Base-by-base conservation (phyloP, 257 asterid species). In the Nemophila menziesii region DNA sequence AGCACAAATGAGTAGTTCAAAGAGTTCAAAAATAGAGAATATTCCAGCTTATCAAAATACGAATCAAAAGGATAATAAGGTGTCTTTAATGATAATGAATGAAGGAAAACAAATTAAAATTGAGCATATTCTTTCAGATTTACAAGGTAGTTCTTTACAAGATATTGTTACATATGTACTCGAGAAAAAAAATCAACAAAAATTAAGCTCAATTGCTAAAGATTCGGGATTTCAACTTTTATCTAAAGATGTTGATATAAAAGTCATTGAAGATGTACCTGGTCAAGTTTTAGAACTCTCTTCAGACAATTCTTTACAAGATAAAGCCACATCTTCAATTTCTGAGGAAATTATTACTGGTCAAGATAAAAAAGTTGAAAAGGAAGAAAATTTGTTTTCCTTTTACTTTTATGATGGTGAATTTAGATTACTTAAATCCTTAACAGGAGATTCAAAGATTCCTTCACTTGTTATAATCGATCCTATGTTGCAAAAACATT, bases 151-250 rank as follows among this genome's bases (percentile, higher is more conserved):
- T 68, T 61, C 95, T 22, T 64, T 89, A 66, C 82, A 73, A 14
- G 94, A 89, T 62, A 71, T 84, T 62, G 71, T 89, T 60, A 67
- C 60, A 52, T 65, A 75, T 67, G 80, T 76, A 42, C 72, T 78
- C 43, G 65, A 76, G 73, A 68, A 56, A 55, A 78, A 79, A 66
- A 71, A 74, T 62, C 82, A 80, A 54, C 55, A 60, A 24, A 84
- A 69, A 60, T 69, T 89, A 58, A 84, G 98, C 69, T 67, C 90
- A 39, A 55, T 89, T 29, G 98, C 82, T 13, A 76, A 84, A 77
- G 82, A 70, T 70, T 86, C 75, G 26, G 95, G 98, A 61, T 89
- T 89, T 66, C 87, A 89, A 70, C 95, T 84, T 44, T 48, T 89
- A 37, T 89, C 98, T 52, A 63, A 68, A 62, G 95, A 89, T 66